A percentile compares a stretch with the other conserved stretches of the same genome.
Evolutionary conservation across 2,329 filamentous ascomycete genomes (phyloP).

Genomic region (Pezicula neosporulosa): DNA sequence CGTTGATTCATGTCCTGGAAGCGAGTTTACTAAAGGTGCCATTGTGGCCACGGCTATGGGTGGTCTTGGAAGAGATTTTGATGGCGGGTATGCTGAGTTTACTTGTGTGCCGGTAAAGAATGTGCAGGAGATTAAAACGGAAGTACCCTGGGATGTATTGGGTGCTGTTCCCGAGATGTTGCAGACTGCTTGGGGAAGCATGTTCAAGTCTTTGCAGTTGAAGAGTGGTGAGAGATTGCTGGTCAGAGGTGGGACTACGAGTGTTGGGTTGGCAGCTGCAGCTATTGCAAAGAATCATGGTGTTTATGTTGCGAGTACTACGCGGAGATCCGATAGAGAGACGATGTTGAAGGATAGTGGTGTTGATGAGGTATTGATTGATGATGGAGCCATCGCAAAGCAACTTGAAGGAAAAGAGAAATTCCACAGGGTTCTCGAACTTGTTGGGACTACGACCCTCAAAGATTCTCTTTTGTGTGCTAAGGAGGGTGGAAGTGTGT

Average conservation of each 20-base stretch:
- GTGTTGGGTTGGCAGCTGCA: constrained; percentile 42
- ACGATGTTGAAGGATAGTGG: constrained; percentile 35
- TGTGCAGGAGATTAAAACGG: background rate
- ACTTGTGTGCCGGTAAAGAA: background rate
- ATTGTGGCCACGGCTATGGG: background rate
- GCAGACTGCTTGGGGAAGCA: constrained; percentile 43
- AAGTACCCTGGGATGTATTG: background rate
- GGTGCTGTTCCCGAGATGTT: constrained; percentile 17
- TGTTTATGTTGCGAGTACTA: constrained; percentile 36
- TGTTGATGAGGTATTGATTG: constrained; percentile 39
- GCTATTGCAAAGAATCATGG: constrained; percentile 40
- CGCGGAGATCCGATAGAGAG: constrained; percentile 31
- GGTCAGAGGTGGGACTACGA: constrained; percentile 45
- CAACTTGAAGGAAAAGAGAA: constrained; percentile 29
- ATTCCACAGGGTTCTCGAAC: constrained; percentile 43
- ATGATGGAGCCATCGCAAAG: constrained; percentile 35
- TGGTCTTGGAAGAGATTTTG: background rate
- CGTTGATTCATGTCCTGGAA: constrained; percentile 7
- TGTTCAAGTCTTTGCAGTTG: constrained; percentile 35
- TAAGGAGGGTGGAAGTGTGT: constrained; percentile 35
- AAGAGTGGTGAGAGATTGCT: constrained; percentile 38
- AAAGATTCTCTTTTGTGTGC: constrained; percentile 39
- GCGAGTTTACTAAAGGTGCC: background rate
- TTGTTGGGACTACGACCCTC: constrained; percentile 39
- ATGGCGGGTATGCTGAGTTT: background rate